phyloP scores from a whole-genome alignment of 176 grass and related monocot genomes.

The Hyparrhenia diplandra region DNA sequence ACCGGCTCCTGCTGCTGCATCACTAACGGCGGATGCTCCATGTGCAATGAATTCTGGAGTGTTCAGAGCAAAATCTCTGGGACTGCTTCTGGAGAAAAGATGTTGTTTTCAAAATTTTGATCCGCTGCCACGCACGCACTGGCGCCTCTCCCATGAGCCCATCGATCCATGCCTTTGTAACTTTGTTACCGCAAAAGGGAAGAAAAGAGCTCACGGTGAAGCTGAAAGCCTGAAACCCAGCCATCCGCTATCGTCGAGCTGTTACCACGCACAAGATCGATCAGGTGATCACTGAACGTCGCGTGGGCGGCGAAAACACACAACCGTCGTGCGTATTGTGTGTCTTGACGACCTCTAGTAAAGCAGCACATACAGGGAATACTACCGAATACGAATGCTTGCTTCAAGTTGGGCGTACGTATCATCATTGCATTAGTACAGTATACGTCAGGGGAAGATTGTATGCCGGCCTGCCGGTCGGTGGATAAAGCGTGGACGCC shows the following conservation, averaged over 20 bases:
- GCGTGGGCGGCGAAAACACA: not conserved
- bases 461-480: no score
- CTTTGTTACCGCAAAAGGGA: not conserved
- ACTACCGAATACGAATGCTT: not conserved
- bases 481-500: slow-evolving; percentile 20
- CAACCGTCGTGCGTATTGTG: no score
- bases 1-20: slow-evolving; percentile 4
- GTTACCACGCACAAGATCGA: not conserved
- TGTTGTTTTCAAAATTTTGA: slow-evolving; percentile 8
- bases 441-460: not conserved
- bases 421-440: not conserved
- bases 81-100: not conserved
- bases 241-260: not conserved
- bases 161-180: not conserved
- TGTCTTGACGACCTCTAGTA: no score
- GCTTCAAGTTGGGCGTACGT: not conserved
- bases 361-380: not conserved
- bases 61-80: not conserved
- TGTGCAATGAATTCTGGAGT: slow-evolving; percentile 38
- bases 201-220: not conserved
- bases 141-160: not conserved
- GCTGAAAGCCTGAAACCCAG: not conserved
- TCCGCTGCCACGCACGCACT: not conserved
- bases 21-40: slow-evolving; percentile 31
- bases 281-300: not conserved